Percentiles rank a stretch among this genome's conserved stretches.
Evolutionary conservation across 2,329 filamentous ascomycete species (phyloP).

Genomic region (Grosmannia clavigera): DNA sequence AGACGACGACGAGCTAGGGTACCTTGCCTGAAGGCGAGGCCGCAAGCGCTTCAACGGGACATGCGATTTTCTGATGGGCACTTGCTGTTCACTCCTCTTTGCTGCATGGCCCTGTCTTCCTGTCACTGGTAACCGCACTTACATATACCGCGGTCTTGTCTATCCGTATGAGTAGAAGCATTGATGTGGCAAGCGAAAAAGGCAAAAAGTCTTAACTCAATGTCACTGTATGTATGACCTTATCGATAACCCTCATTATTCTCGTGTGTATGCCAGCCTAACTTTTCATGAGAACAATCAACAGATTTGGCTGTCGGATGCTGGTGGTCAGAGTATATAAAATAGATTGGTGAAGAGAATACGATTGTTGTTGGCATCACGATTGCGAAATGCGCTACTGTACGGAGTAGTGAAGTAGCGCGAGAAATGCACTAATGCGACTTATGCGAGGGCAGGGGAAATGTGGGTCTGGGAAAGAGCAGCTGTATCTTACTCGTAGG

Average conservation of each 20-base stretch:
- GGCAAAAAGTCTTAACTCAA: neutral
- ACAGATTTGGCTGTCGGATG: neutral
- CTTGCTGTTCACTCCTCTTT: neutral
- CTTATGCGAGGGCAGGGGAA: neutral
- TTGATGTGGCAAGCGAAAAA: neutral
- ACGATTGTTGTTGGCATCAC: no score
- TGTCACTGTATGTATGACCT: neutral
- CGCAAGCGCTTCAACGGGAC: neutral
- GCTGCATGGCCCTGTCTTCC: neutral
- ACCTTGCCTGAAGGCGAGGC: conserved; percentile 56
- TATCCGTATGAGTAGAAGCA: neutral
- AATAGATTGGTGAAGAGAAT: no score
- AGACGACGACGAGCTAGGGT: conserved; percentile 87
- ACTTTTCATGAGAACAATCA: neutral
- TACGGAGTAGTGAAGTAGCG: neutral
- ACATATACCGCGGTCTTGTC: neutral
- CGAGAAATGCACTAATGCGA: neutral
- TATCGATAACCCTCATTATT: neutral
- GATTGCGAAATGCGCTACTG: neutral
- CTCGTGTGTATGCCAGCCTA: neutral
- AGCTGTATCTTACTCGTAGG: neutral
- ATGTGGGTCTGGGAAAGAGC: neutral
- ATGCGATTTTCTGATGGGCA: neutral
- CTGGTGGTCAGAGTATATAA: neutral
- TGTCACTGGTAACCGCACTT: neutral